Conservation (phyloP, 768 basidiomycete genomes). For the Mycena latifolia region DNA sequence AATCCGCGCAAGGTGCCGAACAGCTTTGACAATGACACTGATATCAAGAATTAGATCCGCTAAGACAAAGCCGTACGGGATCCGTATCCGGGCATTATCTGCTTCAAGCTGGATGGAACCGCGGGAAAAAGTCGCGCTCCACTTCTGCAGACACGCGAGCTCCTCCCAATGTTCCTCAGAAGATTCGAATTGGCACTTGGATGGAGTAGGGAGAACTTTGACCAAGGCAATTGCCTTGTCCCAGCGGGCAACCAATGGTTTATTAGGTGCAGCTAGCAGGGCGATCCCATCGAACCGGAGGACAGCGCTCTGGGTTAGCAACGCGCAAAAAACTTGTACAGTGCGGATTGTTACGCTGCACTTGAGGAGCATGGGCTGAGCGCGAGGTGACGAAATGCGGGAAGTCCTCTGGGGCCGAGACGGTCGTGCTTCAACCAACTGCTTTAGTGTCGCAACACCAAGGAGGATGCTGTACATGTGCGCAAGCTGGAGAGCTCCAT, state of each 20-base stretch:
- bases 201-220: conserved; percentile 56
- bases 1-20: conserved; percentile 75
- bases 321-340: conserved; percentile 60
- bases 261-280: conserved; percentile 39
- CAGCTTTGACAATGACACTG: conserved; percentile 75
- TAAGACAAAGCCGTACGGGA: conserved; percentile 84
- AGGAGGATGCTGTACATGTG: conserved; percentile 80
- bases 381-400: conserved; percentile 36
- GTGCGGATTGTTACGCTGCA: conserved; percentile 52
- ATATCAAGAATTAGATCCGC: conserved; percentile 82
- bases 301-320: conserved; percentile 63
- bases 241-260: conserved; percentile 50
- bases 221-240: conserved; percentile 69
- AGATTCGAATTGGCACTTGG: conserved; percentile 48
- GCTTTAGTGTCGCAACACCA: conserved; percentile 64
- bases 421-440: conserved; percentile 47
- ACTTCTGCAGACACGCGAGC: conserved; percentile 68
- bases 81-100: conserved; percentile 78
- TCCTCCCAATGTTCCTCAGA: conserved; percentile 77
- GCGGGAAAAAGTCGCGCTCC: conserved; percentile 55
- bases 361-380: conserved; percentile 37
- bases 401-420: conserved; percentile 26
- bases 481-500: conserved; percentile 67
- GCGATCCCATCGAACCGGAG: conserved; percentile 57
- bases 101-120: conserved; percentile 63